Evolutionary conservation across 768 basidiomycete genomes (phyloP).

Genomic region (Dioszegia crocea): DNA sequence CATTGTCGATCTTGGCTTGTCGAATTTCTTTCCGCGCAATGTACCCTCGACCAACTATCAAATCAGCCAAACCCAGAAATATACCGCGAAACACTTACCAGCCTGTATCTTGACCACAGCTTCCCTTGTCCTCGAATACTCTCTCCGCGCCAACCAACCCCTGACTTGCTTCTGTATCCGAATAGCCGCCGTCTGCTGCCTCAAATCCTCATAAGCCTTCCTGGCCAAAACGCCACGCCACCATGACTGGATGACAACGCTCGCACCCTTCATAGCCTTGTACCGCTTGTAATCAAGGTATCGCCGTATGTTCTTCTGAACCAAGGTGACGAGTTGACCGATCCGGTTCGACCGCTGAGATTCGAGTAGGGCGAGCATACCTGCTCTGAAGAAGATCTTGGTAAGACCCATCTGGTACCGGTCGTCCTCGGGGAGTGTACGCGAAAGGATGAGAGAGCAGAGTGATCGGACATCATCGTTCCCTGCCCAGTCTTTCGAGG

Average conservation of each 20-base stretch:
- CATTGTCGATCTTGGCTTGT: conserved; percentile 58
- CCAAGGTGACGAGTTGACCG: conserved; percentile 84
- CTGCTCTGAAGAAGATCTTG: conserved; percentile 98
- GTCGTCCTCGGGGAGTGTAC: conserved; percentile 85
- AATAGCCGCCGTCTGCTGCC: conserved; percentile 69
- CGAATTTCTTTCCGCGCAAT: conserved; percentile 36
- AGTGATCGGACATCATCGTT: conserved; percentile 69
- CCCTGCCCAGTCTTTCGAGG: conserved; percentile 77
- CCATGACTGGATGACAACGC: conserved; percentile 87
- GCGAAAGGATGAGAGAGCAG: conserved; percentile 76
- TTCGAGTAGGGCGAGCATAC: conserved; percentile 95
- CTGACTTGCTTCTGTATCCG: conserved; percentile 71
- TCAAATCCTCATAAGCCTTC: conserved; percentile 64
- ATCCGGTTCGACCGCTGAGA: conserved; percentile 80
- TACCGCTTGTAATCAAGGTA: conserved; percentile 79
- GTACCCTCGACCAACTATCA: conserved; percentile 43
- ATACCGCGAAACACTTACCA: conserved; percentile 65
- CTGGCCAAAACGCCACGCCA: conserved; percentile 84
- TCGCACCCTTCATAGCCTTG: conserved; percentile 62
- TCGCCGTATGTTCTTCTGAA: conserved; percentile 95
- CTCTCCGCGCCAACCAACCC: conserved; percentile 67
- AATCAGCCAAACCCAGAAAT: conserved; percentile 1
- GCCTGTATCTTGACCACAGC: conserved; percentile 74
- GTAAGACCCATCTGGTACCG: conserved; percentile 96
- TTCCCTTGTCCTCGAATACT: conserved; percentile 61